phyloP scores from a whole-genome alignment of 371 early-diverging fungal genomes.

The Apophysomyces ossiformis region DNA sequence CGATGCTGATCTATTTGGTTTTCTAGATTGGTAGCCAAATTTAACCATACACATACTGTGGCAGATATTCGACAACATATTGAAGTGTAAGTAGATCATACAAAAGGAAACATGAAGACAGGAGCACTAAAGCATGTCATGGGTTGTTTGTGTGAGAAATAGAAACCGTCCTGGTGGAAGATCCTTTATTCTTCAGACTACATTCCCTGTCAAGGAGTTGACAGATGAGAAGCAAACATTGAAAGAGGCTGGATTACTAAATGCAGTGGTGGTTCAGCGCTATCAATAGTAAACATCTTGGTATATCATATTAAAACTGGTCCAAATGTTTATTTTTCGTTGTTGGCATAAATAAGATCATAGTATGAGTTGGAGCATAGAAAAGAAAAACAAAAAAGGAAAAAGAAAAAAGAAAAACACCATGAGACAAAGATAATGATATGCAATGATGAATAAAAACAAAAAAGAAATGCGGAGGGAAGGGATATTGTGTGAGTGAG shows the following conservation, averaged over 20 bases:
- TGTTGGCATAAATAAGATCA: background rate
- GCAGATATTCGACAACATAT: constrained; percentile 81
- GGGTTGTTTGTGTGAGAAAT: constrained; percentile 9
- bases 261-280: constrained; percentile 86
- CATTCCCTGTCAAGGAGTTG: constrained; percentile 83
- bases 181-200: constrained; percentile 77
- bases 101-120: background rate
- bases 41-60: constrained; percentile 91
- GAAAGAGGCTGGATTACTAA: constrained; percentile 83
- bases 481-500: background rate
- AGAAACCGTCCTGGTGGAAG: constrained; percentile 62
- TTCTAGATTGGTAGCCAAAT: constrained; percentile 76
- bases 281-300: constrained; percentile 43
- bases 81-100: constrained; percentile 53
- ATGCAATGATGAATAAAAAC: too few relatives aligned
- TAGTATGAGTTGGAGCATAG: background rate
- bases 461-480: background rate
- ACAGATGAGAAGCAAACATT: constrained; percentile 69
- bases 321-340: background rate
- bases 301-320: constrained; percentile 12
- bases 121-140: background rate
- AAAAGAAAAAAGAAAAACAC: too few relatives aligned
- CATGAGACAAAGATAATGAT: too few relatives aligned
- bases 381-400: too few relatives aligned
- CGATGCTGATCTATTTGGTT: background rate